Percentiles rank a stretch among this genome's conserved stretches.
These are phyloP conservation scores for Aspergillus ellipticus DNA, from an alignment of 495 filamentous ascomycete species.

Conservation along the genomic window DNA sequence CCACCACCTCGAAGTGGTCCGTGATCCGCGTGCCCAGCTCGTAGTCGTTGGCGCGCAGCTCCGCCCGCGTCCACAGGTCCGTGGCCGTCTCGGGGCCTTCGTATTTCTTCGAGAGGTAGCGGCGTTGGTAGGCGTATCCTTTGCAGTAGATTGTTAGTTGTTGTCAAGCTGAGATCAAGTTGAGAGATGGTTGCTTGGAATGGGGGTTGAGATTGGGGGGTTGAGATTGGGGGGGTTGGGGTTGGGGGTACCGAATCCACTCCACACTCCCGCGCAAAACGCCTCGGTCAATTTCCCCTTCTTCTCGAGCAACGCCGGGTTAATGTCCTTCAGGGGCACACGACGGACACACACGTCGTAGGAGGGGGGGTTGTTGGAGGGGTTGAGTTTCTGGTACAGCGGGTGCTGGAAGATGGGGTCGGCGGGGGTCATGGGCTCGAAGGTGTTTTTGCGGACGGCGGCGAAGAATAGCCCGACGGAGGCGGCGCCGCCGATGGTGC, in stretches of 20 bases:
- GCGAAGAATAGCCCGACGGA: constrained; percentile 41
- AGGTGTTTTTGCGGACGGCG: constrained; percentile 41
- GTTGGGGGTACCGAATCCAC: constrained; percentile 51
- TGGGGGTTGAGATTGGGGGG: background rate
- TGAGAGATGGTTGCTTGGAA: background rate
- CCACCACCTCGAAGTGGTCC: constrained; percentile 75
- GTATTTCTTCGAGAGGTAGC: constrained; percentile 60
- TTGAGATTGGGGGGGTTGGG: background rate
- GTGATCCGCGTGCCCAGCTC: constrained; percentile 62
- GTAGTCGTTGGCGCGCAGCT: constrained; percentile 53
- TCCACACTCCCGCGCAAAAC: constrained; percentile 65
- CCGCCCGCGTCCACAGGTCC: constrained; percentile 59
- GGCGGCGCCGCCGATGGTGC: constrained; percentile 38
- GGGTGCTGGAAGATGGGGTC: constrained; percentile 61
- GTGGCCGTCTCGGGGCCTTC: constrained; percentile 53
- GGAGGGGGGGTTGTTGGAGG: constrained; percentile 54
- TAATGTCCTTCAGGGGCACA: constrained; percentile 59
- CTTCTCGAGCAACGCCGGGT: constrained; percentile 59
- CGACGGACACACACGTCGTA: constrained; percentile 61
- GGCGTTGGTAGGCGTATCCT: constrained; percentile 64
- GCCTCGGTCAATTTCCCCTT: constrained; percentile 56
- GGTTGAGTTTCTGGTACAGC: constrained; percentile 56
- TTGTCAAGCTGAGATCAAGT: no score
- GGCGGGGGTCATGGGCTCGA: constrained; percentile 46
- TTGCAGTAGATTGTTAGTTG: background rate